Conservation (phyloP, 257 asterid genomes). For the Anisodus acutangulus region DNA sequence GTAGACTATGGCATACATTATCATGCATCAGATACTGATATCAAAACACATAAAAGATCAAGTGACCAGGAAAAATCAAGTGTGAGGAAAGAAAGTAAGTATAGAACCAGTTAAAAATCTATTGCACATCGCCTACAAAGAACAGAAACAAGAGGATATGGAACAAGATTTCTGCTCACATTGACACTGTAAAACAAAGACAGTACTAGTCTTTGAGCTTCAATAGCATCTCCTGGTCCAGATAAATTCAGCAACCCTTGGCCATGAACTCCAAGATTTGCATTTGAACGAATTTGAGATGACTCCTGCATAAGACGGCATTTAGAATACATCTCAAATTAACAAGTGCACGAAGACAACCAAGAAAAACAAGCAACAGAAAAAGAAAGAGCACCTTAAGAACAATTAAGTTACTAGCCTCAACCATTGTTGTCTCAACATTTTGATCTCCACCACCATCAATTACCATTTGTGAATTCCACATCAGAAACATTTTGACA, state of each 20-base stretch:
- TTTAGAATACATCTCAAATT: not conserved
- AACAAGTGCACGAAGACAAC: conserved; percentile 28
- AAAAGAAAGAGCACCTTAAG: conserved; percentile 66
- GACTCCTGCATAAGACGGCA: conserved; percentile 55
- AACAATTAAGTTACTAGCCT: conserved; percentile 97
- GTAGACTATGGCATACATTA: not conserved
- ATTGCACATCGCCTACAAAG: not conserved
- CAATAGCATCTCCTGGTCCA: conserved; percentile 94
- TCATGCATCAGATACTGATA: conserved; percentile 23
- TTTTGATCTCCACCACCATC: conserved; percentile 99
- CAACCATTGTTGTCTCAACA: conserved; percentile 93
- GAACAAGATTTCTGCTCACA: conserved; percentile 54
- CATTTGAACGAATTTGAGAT: conserved; percentile 91
- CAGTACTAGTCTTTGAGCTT: conserved; percentile 91
- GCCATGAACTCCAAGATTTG: conserved; percentile 95
- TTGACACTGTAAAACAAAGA: conserved; percentile 88
- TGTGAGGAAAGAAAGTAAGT: not conserved
- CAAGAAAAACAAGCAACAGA: conserved; percentile 2
- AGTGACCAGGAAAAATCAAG: not conserved
- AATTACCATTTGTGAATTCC: conserved; percentile 89
- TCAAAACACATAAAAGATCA: not conserved
- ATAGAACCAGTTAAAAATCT: not conserved
- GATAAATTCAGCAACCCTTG: conserved; percentile 90
- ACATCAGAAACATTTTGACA: conserved; percentile 95
- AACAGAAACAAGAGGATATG: not conserved